Conservation (phyloP, 208 protist species). For the Wallacemonas sp. region DNA sequence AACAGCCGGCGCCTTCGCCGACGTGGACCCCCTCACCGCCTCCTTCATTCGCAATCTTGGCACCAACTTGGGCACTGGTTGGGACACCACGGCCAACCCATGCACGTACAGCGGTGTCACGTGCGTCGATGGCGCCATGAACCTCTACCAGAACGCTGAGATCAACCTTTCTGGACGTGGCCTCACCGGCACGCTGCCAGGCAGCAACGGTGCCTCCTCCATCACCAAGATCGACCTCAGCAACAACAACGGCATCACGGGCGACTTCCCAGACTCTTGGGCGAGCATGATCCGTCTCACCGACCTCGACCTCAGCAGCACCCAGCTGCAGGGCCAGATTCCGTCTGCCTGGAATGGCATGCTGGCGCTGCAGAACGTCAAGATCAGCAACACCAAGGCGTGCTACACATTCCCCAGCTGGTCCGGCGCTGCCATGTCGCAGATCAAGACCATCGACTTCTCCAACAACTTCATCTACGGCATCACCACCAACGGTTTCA, state of each 20-base stretch:
- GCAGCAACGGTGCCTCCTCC: background rate
- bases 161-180: background rate
- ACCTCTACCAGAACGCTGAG: background rate
- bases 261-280: constrained; percentile 15
- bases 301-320: constrained; percentile 27
- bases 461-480: constrained; percentile 11
- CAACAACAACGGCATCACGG: constrained; percentile 16
- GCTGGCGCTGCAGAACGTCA: background rate
- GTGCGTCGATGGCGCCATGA: background rate
- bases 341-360: constrained; percentile 25
- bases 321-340: constrained; percentile 11
- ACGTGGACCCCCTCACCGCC: background rate
- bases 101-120: constrained; percentile 4
- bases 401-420: constrained; percentile 17
- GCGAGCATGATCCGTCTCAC: background rate
- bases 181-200: background rate
- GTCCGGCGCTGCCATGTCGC: constrained; percentile 14
- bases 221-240: constrained; percentile 18
- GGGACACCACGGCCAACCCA: background rate
- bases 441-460: constrained; percentile 14
- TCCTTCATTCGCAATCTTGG: background rate
- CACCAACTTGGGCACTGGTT: background rate
- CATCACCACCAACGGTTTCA: background rate
- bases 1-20: too few relatives aligned
- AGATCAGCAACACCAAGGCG: constrained; percentile 20